Percentiles rank a stretch among this genome's conserved stretches.
Conservation (phyloP, 768 basidiomycete species). For the Cubamyces sp. region DNA sequence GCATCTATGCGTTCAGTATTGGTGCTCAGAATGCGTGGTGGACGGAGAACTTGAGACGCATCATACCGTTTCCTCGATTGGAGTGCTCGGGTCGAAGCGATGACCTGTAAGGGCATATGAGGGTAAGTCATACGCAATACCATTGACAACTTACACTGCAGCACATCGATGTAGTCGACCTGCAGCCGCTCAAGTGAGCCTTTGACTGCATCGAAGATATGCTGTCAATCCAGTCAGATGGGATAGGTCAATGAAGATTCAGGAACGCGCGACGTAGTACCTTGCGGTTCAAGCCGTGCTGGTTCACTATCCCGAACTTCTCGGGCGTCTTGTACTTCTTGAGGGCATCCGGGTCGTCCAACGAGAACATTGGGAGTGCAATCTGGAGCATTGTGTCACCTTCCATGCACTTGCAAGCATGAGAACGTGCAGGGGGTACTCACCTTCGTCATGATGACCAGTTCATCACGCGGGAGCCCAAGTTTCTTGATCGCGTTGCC, state of each 20-base stretch:
- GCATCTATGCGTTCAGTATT: conserved; percentile 1
- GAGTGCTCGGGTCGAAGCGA: conserved; percentile 43
- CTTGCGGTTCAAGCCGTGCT: conserved; percentile 44
- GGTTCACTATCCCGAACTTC: conserved; percentile 42
- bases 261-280: conserved; percentile 31
- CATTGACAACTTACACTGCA: conserved; percentile 45
- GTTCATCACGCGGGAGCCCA: conserved; percentile 47
- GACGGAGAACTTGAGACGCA: neutral
- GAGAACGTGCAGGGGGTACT: neutral
- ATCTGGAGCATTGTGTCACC: neutral
- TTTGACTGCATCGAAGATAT: conserved; percentile 62
- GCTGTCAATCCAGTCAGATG: conserved; percentile 30
- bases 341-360: neutral
- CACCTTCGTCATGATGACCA: conserved; percentile 54
- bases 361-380: conserved; percentile 1
- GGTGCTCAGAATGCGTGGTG: neutral
- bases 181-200: conserved; percentile 46
- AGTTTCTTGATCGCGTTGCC: conserved; percentile 50
- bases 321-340: conserved; percentile 16
- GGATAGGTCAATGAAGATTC: neutral
- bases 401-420: neutral
- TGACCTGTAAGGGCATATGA: conserved; percentile 23
- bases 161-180: conserved; percentile 56
- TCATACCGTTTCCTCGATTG: conserved; percentile 40
- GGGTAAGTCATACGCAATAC: no score